These are phyloP conservation scores for Didymella pinodella DNA, from an alignment of 2,329 filamentous ascomycete species.

Conservation along the genomic window DNA sequence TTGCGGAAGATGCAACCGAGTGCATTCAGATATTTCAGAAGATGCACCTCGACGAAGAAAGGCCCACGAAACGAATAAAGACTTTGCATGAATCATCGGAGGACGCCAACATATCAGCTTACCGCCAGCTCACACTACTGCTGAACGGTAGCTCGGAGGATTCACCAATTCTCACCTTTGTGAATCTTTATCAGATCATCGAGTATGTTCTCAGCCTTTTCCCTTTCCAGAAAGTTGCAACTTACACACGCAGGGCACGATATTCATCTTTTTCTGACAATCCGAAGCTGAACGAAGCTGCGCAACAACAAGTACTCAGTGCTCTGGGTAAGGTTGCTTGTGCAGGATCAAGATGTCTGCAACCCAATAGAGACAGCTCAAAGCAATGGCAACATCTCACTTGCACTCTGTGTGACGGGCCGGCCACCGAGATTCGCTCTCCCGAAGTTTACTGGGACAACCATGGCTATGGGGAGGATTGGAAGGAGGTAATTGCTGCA, in stretches of 20 bases:
- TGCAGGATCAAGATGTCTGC: conserved; percentile 39
- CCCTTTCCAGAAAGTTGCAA: background rate
- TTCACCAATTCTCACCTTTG: conserved; percentile 31
- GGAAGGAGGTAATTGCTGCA: conserved; percentile 44
- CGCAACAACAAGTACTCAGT: conserved; percentile 36
- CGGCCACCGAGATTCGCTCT: conserved; percentile 4
- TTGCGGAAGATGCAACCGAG: conserved; percentile 30
- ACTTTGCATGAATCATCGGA: conserved; percentile 26
- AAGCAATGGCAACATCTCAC: conserved; percentile 23
- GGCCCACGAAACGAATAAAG: conserved; percentile 44
- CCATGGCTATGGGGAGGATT: conserved; percentile 32
- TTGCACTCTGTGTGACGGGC: conserved; percentile 41
- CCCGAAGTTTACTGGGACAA: conserved; percentile 37
- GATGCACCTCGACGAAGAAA: conserved; percentile 25
- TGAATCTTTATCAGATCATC: conserved; percentile 36
- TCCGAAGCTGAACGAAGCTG: conserved; percentile 25
- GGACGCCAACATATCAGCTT: conserved; percentile 22
- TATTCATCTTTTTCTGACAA: conserved; percentile 33
- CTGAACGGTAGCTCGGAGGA: conserved; percentile 39
- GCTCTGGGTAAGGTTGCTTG: conserved; percentile 47
- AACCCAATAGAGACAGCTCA: conserved; percentile 5
- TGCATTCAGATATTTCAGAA: conserved; percentile 14
- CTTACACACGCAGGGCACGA: conserved; percentile 34
- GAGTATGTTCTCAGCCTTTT: conserved; percentile 29
- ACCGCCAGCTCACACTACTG: conserved; percentile 32